Base-by-base conservation (phyloP, 495 filamentous ascomycete genomes). In the Podospora pseudocomata region DNA sequence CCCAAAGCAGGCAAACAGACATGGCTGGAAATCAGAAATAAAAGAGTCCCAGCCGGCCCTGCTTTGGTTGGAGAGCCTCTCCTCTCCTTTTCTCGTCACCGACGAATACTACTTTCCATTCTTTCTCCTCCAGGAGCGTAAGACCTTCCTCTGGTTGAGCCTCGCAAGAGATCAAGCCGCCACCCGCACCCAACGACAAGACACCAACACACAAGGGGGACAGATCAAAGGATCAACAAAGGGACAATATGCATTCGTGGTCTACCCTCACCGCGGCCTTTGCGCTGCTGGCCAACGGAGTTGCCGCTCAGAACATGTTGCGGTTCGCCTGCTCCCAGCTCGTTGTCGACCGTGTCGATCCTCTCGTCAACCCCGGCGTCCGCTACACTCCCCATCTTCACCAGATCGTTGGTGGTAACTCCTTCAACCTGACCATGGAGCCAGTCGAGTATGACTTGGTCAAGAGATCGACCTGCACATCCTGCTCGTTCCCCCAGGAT, bases 391-490 rank as follows among this genome's bases (percentile, higher is more conserved):
- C 82, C 32, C 82, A 85, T 75, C 77, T 85, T 65, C 82, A 85
- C 74, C 82, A 85, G 75, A 79, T 85, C 64, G 82, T 85, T 66
- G 82, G 82, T 69, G 81, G 84, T 68, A 91, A 88, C 80, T 89
- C 84, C 5, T 92, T 93, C 77, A 85, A 87, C 75, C 81, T 92
- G 74, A 84, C 82, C 67, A 92, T 92, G 89, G 82, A 85, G 69
- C 88, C 80, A n/a, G 63, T 28, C 27, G 65, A 16, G 2, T 78
- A 88, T 73, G 80, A 86, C 39, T 78, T 85, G 19, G 82, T 88
- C 30, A 75, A 83, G 34, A 65, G 73, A 56, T 90, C 91, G 0
- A 85, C 83, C 19, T 95, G 92, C 78, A 90, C 89, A 53, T 88
- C 90, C 15, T 92, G 90, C 76, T 83, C 80, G 1, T 86, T 92